A percentile compares a stretch with the other conserved stretches of the same genome.
Conservation (phyloP, 2,329 filamentous ascomycete species). For the Neofusicoccum ribis region DNA sequence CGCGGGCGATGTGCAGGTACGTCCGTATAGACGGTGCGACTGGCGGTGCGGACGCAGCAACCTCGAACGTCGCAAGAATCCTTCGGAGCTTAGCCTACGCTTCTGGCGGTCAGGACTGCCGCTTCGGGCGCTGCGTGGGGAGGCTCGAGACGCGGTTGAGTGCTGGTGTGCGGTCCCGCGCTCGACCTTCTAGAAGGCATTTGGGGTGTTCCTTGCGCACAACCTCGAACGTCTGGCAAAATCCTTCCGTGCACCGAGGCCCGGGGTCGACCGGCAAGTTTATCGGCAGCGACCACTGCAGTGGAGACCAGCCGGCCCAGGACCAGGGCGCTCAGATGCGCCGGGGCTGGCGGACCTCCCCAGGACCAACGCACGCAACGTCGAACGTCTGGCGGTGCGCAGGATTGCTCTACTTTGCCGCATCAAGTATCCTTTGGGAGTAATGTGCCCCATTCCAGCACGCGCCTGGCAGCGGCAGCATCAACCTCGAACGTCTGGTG, state of each 20-base stretch:
- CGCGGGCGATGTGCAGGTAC: background rate
- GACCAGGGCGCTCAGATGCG: background rate
- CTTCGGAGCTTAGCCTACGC: background rate
- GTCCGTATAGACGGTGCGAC: background rate
- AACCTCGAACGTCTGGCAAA: background rate
- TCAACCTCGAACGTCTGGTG: background rate
- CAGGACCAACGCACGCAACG: background rate
- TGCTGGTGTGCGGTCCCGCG: background rate
- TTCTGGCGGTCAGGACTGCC: background rate
- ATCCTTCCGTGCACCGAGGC: background rate
- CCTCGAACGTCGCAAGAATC: background rate
- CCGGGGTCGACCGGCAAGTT: background rate
- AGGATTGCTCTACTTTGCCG: too few relatives aligned
- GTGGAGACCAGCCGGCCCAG: background rate
- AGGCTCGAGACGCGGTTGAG: background rate
- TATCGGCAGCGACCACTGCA: background rate
- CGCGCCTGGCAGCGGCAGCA: too few relatives aligned
- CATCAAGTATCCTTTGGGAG: too few relatives aligned
- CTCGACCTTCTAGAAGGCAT: background rate
- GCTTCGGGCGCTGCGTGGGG: background rate
- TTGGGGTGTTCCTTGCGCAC: background rate
- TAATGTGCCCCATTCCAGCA: too few relatives aligned
- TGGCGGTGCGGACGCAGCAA: background rate
- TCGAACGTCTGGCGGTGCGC: background rate
- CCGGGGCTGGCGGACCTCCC: background rate